These are phyloP conservation scores for Cyberlindnera petersonii DNA, from an alignment of 805 yeast genomes.

Conservation along the genomic window DNA sequence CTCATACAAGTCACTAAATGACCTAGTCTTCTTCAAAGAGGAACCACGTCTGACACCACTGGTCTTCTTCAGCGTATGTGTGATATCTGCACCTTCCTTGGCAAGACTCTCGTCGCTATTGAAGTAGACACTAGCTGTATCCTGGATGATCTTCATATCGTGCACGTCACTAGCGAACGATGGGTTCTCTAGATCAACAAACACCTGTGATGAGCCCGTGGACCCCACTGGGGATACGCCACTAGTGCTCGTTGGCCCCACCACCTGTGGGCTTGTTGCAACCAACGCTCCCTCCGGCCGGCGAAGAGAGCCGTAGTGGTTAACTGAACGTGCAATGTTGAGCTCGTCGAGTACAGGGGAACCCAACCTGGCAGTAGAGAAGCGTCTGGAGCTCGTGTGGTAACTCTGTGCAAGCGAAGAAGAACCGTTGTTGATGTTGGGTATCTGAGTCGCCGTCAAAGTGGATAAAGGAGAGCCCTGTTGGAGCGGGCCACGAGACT, in stretches of 20 bases:
- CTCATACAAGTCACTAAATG: constrained; percentile 21
- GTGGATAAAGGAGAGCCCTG: constrained; percentile 4
- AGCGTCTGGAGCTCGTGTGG: constrained; percentile 18
- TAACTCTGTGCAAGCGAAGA: constrained; percentile 6
- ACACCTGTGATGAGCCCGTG: constrained; percentile 10
- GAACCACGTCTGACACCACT: constrained; percentile 8
- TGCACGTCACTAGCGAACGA: constrained; percentile 14
- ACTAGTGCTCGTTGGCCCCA: no score
- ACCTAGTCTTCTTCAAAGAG: constrained; percentile 18
- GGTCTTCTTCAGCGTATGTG: constrained; percentile 20
- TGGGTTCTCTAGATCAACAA: constrained; percentile 20
- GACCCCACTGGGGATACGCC: constrained; percentile 12
- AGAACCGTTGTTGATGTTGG: background rate
- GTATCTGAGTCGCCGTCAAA: constrained; percentile 7
- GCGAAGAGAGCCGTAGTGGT: constrained; percentile 1
- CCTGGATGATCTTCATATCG: constrained; percentile 15
- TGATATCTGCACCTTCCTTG: constrained; percentile 27
- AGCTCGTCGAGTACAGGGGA: constrained; percentile 14
- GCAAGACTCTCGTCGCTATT: constrained; percentile 16
- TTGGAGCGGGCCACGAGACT: constrained; percentile 4
- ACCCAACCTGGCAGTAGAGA: constrained; percentile 19
- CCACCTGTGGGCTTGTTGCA: no score
- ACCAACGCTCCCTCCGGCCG: background rate
- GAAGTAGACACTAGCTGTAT: constrained; percentile 15
- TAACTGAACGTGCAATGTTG: constrained; percentile 3